Percentiles rank a stretch among this genome's conserved stretches.
These are phyloP conservation scores for Russula dissimulans DNA, from an alignment of 768 basidiomycete genomes.

Conservation along the genomic window DNA sequence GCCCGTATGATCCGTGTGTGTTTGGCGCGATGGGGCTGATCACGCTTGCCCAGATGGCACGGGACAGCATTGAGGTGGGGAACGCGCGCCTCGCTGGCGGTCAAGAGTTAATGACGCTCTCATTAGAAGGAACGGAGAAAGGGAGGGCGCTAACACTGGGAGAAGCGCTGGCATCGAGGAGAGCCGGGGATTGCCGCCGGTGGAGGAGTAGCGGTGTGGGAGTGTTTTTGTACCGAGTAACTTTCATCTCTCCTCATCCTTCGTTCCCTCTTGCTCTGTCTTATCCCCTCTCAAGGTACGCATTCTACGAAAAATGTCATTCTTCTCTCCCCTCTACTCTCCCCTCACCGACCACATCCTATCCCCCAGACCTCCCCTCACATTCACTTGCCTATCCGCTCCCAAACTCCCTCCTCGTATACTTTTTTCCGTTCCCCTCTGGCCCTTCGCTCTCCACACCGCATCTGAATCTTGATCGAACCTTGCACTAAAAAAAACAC, in stretches of 20 bases:
- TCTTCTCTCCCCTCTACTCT: slow-evolving; percentile 25
- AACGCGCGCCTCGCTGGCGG: neutral
- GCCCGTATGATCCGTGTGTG: slow-evolving; percentile 61
- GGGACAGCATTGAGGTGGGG: slow-evolving; percentile 52
- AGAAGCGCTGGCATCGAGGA: slow-evolving; percentile 8
- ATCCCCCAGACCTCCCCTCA: slow-evolving; percentile 20
- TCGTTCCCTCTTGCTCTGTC: neutral
- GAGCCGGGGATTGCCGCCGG: slow-evolving; percentile 8
- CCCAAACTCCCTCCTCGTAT: slow-evolving; percentile 20
- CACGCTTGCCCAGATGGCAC: slow-evolving; percentile 52
- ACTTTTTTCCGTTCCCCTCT: slow-evolving; percentile 24
- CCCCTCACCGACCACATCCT: slow-evolving; percentile 23
- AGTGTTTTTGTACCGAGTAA: too few relatives aligned
- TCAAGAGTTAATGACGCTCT: neutral
- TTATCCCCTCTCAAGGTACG: slow-evolving; percentile 16
- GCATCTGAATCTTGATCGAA: slow-evolving; percentile 33
- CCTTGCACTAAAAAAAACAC: slow-evolving; percentile 21
- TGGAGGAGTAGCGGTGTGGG: neutral
- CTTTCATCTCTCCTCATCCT: neutral
- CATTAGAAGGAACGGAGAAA: neutral
- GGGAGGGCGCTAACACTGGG: slow-evolving; percentile 2
- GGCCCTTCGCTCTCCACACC: slow-evolving; percentile 25
- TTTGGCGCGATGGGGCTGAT: slow-evolving; percentile 65
- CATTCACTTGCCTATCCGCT: slow-evolving; percentile 16
- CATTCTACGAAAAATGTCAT: slow-evolving; percentile 12